Conservation (phyloP, 179 eudicot genomes). For the Dionaea muscipula region DNA sequence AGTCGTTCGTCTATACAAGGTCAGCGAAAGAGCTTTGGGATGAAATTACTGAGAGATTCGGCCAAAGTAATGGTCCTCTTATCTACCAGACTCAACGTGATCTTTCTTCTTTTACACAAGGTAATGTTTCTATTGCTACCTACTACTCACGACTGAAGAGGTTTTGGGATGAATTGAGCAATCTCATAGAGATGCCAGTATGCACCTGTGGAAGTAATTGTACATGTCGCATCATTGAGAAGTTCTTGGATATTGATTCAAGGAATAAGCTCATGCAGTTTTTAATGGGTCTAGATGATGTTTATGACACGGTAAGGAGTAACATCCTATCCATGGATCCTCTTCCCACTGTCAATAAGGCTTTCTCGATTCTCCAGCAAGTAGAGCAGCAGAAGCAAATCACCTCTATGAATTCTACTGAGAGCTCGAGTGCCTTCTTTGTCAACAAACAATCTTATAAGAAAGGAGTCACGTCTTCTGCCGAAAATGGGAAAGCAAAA, state of each 20-base stretch:
- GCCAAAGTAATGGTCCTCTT: conserved; percentile 3
- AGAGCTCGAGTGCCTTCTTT: neutral
- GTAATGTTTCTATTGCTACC: neutral
- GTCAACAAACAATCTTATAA: neutral
- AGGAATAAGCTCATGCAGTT: neutral
- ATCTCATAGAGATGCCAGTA: neutral
- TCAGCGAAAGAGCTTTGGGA: neutral
- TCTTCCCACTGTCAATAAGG: neutral
- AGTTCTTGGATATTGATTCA: too few relatives aligned
- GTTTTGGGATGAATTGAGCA: conserved; percentile 1
- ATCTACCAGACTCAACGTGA: neutral
- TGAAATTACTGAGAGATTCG: neutral
- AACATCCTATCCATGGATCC: neutral
- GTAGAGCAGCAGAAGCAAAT: neutral
- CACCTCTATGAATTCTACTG: neutral
- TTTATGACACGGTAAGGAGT: neutral
- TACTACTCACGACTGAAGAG: neutral
- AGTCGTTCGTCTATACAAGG: neutral
- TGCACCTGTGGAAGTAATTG: too few relatives aligned
- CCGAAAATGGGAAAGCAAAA: neutral
- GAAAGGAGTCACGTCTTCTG: neutral
- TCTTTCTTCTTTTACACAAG: neutral
- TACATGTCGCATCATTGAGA: too few relatives aligned
- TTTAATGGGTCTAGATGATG: neutral
- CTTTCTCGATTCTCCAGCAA: neutral